Evolutionary conservation across 73 alveolate species (phyloP).

Genomic region (Paramecium tetraurelia): DNA sequence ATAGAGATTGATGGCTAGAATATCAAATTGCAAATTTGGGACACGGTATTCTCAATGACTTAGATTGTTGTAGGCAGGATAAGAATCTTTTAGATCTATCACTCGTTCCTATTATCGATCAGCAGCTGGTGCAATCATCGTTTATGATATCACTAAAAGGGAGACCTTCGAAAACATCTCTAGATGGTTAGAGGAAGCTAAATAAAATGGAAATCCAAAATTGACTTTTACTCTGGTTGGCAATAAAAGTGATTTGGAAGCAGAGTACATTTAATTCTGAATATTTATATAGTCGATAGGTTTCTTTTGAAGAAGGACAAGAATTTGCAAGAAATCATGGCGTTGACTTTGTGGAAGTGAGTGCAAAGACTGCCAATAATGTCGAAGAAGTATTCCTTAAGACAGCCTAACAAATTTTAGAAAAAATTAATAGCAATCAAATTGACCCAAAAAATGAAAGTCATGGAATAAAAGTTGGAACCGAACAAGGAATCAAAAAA

Average conservation of each 20-base stretch:
- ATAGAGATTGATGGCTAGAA: conserved; percentile 69
- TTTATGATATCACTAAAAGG: conserved; percentile 90
- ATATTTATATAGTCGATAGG: conserved; percentile 48
- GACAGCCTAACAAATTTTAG: conserved; percentile 53
- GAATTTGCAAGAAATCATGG: conserved; percentile 65
- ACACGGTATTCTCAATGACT: conserved; percentile 70
- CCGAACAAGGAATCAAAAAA: conserved; percentile 19
- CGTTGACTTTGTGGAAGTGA: conserved; percentile 67
- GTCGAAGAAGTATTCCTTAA: conserved; percentile 65
- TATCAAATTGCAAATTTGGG: conserved; percentile 94
- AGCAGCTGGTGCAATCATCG: conserved; percentile 91
- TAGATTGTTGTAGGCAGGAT: conserved; percentile 77
- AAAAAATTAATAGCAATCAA: conserved; percentile 44
- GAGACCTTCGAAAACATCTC: conserved; percentile 74
- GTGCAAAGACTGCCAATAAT: conserved; percentile 74
- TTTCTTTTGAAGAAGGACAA: conserved; percentile 73
- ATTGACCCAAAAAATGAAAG: conserved; percentile 61
- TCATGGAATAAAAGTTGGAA: conserved; percentile 59
- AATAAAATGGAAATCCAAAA: conserved; percentile 81
- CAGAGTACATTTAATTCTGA: not conserved
- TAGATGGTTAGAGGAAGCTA: conserved; percentile 91
- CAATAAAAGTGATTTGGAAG: conserved; percentile 88
- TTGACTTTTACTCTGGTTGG: conserved; percentile 88
- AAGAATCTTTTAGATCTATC: conserved; percentile 88
- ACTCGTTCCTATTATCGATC: conserved; percentile 90